phyloP scores from a whole-genome alignment of 2,329 filamentous ascomycete species.

The Leptographium flavum region DNA sequence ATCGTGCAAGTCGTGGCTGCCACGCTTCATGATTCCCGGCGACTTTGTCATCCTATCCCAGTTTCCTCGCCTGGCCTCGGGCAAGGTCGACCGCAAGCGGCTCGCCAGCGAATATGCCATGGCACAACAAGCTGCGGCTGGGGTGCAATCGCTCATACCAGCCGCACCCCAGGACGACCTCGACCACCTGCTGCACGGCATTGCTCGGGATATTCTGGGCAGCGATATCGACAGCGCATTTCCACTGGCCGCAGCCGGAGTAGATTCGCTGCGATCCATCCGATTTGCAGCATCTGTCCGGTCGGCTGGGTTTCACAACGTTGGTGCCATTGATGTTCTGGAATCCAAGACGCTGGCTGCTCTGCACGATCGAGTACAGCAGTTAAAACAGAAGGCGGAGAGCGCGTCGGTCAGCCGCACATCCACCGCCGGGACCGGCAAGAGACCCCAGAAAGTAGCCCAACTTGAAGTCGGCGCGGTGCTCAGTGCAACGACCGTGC shows the following conservation, averaged over 20 bases:
- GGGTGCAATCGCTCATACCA: not conserved
- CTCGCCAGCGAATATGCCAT: constrained; percentile 40
- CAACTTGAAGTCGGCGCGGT: not conserved
- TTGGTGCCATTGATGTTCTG: constrained; percentile 49
- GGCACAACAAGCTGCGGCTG: not conserved
- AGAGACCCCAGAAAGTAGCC: not conserved
- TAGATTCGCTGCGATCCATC: constrained; percentile 29
- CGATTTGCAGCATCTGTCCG: constrained; percentile 50
- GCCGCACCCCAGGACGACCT: constrained; percentile 15
- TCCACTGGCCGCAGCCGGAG: constrained; percentile 18
- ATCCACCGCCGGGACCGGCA: too few relatives aligned
- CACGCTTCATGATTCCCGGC: constrained; percentile 68
- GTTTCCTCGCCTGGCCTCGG: constrained; percentile 67
- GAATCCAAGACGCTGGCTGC: constrained; percentile 29
- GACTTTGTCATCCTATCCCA: constrained; percentile 50
- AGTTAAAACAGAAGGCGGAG: not conserved
- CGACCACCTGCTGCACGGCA: constrained; percentile 20
- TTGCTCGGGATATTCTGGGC: constrained; percentile 16
- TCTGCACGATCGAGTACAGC: constrained; percentile 11
- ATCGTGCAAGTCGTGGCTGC: constrained; percentile 61
- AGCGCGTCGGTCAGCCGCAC: not conserved
- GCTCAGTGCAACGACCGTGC: constrained; percentile 5
- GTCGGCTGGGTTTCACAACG: constrained; percentile 29
- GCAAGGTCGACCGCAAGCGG: constrained; percentile 62
- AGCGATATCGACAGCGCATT: constrained; percentile 14